These are phyloP conservation scores for Diaporthe sp. DNA, from an alignment of 2,329 filamentous ascomycete genomes.

Conservation along the genomic window DNA sequence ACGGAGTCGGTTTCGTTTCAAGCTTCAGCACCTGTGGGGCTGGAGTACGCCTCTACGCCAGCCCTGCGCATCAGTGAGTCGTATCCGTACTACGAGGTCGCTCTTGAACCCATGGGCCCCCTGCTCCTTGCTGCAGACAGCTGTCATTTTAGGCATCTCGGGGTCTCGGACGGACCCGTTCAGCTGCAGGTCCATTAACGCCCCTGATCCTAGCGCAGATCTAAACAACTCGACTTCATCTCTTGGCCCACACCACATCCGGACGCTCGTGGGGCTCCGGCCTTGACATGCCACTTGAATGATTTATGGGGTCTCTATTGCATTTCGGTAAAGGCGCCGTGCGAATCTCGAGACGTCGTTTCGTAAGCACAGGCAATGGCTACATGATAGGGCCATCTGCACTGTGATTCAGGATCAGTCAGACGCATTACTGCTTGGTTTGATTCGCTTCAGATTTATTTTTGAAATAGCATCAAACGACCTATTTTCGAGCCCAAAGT, in stretches of 20 bases:
- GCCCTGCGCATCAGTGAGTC: background rate
- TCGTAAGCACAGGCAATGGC: background rate
- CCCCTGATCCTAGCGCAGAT: constrained; percentile 29
- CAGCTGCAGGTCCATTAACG: constrained; percentile 9
- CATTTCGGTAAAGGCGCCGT: background rate
- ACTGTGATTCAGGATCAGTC: background rate
- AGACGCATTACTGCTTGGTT: background rate
- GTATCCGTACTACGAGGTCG: background rate
- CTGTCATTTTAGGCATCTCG: constrained; percentile 23
- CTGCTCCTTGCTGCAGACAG: background rate
- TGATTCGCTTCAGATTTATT: background rate
- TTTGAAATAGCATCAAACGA: background rate
- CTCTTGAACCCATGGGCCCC: background rate
- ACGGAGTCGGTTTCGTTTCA: constrained; percentile 25
- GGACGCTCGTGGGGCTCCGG: background rate
- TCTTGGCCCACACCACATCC: background rate
- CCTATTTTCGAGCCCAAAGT: background rate
- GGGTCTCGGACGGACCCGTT: constrained; percentile 24
- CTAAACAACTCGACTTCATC: background rate
- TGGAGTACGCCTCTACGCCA: background rate
- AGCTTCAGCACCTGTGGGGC: constrained; percentile 8
- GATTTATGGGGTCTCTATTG: background rate
- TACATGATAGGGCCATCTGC: background rate
- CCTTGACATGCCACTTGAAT: background rate
- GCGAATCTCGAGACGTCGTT: background rate